These are phyloP conservation scores for Gaultheria prostrata DNA, from an alignment of 148 eudicot genomes.

Conservation along the genomic window DNA sequence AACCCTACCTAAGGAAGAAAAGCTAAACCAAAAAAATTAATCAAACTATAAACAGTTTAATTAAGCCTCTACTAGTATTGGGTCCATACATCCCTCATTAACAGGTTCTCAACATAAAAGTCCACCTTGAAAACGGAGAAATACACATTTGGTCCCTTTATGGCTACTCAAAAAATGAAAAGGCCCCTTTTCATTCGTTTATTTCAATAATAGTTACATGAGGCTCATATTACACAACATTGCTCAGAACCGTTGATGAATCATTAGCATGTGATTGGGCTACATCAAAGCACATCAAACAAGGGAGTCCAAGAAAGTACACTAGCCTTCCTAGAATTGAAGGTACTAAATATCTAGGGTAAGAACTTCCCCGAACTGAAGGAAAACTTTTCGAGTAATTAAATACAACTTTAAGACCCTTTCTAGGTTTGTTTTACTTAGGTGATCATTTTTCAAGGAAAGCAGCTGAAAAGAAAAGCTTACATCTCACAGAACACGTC, in stretches of 20 bases:
- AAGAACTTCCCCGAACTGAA: not conserved
- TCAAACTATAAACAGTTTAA: too few species aligned
- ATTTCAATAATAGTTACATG: not conserved
- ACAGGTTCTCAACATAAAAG: too few species aligned
- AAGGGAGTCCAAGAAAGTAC: not conserved
- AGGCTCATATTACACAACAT: not conserved
- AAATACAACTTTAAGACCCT: not conserved
- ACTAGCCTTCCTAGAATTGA: not conserved
- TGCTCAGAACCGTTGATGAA: not conserved
- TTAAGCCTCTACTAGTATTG: too few species aligned
- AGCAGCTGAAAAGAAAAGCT: not conserved
- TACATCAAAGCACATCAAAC: not conserved
- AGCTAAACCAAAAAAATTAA: too few species aligned
- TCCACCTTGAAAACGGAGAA: too few species aligned
- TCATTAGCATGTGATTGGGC: not conserved
- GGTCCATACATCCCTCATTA: too few species aligned
- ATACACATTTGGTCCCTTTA: too few species aligned
- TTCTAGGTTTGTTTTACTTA: not conserved
- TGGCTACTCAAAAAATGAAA: too few species aligned
- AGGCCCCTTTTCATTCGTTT: not conserved
- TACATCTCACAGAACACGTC: not conserved
- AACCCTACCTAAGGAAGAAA: too few species aligned
- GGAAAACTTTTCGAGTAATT: not conserved
- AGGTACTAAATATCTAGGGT: not conserved
- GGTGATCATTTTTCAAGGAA: not conserved